Evolutionary conservation across 2,329 filamentous ascomycete genomes (phyloP).

Genomic region (Botryotinia calthae): DNA sequence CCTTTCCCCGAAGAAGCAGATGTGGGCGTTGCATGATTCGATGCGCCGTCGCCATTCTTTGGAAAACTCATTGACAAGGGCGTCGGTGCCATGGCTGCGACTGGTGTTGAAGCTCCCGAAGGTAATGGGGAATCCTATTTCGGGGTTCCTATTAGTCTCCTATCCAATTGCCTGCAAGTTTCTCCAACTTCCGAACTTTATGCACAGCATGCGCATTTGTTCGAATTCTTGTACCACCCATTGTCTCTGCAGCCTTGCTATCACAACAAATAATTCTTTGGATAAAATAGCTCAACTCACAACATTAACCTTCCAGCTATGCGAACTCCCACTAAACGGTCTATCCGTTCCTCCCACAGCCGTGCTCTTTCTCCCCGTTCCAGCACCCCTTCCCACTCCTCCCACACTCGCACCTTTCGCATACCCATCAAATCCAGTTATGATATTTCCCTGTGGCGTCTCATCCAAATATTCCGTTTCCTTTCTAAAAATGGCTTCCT

Average conservation of each 20-base stretch:
- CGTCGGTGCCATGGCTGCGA: slow-evolving; percentile 50
- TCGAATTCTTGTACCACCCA: neutral
- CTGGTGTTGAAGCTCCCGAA: slow-evolving; percentile 35
- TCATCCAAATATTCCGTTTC: slow-evolving; percentile 90
- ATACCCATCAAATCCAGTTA: slow-evolving; percentile 96
- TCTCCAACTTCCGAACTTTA: neutral
- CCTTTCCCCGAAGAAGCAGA: slow-evolving; percentile 47
- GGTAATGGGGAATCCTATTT: slow-evolving; percentile 36
- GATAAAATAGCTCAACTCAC: slow-evolving; percentile 33
- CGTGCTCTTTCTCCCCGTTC: slow-evolving; percentile 61
- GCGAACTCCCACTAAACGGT: slow-evolving; percentile 59
- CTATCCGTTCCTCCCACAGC: slow-evolving; percentile 64
- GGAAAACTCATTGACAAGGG: slow-evolving; percentile 55
- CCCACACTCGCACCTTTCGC: slow-evolving; percentile 77
- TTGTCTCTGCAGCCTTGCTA: neutral
- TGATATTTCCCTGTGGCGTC: slow-evolving; percentile 87
- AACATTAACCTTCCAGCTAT: slow-evolving; percentile 54
- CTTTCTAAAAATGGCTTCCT: slow-evolving; percentile 80
- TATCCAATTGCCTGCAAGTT: neutral
- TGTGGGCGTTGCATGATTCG: slow-evolving; percentile 55
- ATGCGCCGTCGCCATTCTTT: slow-evolving; percentile 43
- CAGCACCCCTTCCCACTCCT: slow-evolving; percentile 43
- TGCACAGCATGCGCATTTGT: neutral
- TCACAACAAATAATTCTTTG: neutral
- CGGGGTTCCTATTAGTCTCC: neutral